Base-by-base conservation (phyloP, 2,329 filamentous ascomycete genomes). In the Dothistroma septosporum region DNA sequence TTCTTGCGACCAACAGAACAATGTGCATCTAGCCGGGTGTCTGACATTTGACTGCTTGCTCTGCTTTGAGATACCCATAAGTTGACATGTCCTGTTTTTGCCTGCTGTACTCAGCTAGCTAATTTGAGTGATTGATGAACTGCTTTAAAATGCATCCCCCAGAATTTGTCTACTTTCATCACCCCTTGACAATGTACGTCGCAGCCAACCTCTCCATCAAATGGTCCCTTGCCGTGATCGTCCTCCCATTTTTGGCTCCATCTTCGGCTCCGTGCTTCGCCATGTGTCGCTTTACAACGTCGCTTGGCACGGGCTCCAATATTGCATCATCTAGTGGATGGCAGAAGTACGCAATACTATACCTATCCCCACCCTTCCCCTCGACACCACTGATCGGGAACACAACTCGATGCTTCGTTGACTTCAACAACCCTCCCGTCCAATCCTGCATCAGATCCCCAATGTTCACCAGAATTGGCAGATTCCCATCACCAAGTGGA, bases 331-430 rank as follows among this genome's bases (percentile, higher is more conserved):
- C 79, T n/a, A 82, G 65, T 8, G 85, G 85, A 74, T 87, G 85
- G 66, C 83, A 86, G 69, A 87, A 87, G 68, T 85, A 87, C 22
- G 82, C 85, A 63, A 65, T 60, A 1, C 55, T 61, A 57, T 65
- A 67, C 22, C 63, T 53, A 57, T 67, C 79, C 72, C 24, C 69
- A 62, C 63, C 73, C 64, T 53, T 59, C 28, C 56, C 62, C 21
- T 14, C 21, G 2, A 1, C 28, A 32, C 50, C 50, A 32, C 10
- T 31, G 14, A 60, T 59, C 8, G 82, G 81, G 66, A 96, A 94
- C 0, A 93, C 86, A 32, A 97, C 94, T 11, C 93, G 82, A 73
- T 97, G 94, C 6, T 97, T 85, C 0, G 93, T 97, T 68, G 88
- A 92, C 68, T 91, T 89, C 64, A 97, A 82, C 52, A 97, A 76